Base-by-base conservation (phyloP, 805 yeast genomes). In the Candida endomychidarum region DNA sequence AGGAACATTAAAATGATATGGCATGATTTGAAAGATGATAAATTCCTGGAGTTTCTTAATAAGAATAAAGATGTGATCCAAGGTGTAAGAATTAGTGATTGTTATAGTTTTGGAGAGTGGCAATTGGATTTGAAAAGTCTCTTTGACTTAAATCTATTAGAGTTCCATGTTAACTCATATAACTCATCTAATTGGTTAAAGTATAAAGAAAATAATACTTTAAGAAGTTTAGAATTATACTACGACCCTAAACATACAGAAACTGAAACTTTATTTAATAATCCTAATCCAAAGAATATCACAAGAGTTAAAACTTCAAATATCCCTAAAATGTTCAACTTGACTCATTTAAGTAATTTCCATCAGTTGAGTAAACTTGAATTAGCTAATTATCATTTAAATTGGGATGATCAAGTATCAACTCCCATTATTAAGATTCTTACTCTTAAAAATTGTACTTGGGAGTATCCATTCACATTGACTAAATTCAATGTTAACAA, bases 391-490 rank as follows among this genome's bases (percentile, higher is more conserved):
- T 77, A 64, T 54, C 57, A 70, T 61, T 53, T 77, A 58, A 52
- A 65, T 57, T 58, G 77, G 75, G 54, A 58, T 43, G 17, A 47
- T 8, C 20, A 31, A 15, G 21, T 27, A 3, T 2, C 9, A 2
- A 6, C 16, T 12, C 35, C 35, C 4, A 19, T 16, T 14, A 11
- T 47, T 5, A 29, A 35, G 23, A 17, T 34, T 10, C 20, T 75
- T 18, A 46, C 52, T 3, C 47, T 78, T 4, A 46, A 52, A 10
- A 64, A 77, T 45, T 78, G 83, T 53, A 67, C 72, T 1, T 78
- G 83, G 82, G 74, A 73, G 43, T 78, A 75, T 45, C 83, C 83
- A 1, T 77, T 77, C 49, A 61, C 67, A 14, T 51, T 76, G 9
- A 47, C 57, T 3, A 60, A 58, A 34, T 69, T 70, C 50, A 65